Evolutionary conservation across 2,329 filamentous ascomycete genomes (phyloP).

Genomic region (Aspergillus sp.): DNA sequence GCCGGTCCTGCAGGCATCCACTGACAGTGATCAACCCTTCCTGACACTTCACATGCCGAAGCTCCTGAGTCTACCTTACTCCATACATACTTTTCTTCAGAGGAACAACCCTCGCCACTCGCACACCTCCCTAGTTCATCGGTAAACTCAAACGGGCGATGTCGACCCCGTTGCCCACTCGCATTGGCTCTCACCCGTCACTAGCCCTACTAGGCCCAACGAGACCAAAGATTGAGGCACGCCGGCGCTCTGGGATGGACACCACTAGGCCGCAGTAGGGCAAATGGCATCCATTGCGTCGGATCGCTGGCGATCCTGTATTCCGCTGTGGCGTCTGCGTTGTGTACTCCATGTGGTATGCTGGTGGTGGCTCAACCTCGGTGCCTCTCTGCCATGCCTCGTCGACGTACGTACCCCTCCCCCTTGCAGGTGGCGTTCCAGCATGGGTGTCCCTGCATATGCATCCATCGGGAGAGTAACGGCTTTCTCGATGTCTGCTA

Average conservation of each 20-base stretch:
- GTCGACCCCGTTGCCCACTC: too few species aligned
- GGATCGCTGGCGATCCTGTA: neutral
- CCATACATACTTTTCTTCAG: too few species aligned
- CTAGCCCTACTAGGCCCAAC: neutral
- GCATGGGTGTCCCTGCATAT: neutral
- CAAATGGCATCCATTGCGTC: neutral
- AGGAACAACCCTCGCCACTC: too few species aligned
- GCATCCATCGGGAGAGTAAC: neutral
- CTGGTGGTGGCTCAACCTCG: too few species aligned
- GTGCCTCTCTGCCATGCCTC: neutral
- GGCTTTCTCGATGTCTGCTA: too few species aligned
- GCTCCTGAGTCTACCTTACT: too few species aligned
- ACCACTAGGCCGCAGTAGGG: neutral
- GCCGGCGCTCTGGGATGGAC: neutral
- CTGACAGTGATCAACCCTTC: too few species aligned
- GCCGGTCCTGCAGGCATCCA: too few species aligned
- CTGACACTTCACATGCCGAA: too few species aligned
- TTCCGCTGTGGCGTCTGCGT: too few species aligned
- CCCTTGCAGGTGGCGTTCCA: constrained; percentile 1
- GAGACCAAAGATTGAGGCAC: neutral
- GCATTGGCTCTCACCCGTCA: neutral
- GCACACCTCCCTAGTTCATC: too few species aligned
- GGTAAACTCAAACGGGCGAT: neutral
- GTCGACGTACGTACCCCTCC: neutral
- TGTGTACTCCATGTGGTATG: too few species aligned